phyloP scores from a whole-genome alignment of 2,329 filamentous ascomycete genomes.

The Pyrenochaeta sp. region DNA sequence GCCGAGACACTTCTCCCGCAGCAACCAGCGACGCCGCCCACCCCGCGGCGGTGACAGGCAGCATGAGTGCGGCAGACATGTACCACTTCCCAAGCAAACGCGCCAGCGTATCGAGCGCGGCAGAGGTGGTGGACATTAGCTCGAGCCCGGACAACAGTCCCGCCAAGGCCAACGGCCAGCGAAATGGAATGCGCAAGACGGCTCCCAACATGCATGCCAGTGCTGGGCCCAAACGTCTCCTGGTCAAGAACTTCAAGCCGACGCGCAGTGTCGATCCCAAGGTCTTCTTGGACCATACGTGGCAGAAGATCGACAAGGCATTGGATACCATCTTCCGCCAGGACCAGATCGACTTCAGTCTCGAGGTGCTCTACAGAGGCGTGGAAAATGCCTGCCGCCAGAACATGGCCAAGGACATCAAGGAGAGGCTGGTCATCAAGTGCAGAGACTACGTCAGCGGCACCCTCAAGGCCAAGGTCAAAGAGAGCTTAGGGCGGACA shows the following conservation, averaged over 20 bases:
- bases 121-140: constrained; percentile 37
- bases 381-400: constrained; percentile 91
- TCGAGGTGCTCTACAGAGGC: constrained; percentile 87
- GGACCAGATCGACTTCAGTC: constrained; percentile 67
- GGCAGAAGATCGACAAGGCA: constrained; percentile 76
- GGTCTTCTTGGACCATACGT: constrained; percentile 79
- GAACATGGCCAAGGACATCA: constrained; percentile 73
- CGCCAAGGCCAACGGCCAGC: constrained; percentile 49
- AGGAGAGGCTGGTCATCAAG: constrained; percentile 68
- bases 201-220: constrained; percentile 72
- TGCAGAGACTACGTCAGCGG: constrained; percentile 70
- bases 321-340: constrained; percentile 76
- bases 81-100: constrained; percentile 46
- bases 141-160: constrained; percentile 51
- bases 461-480: constrained; percentile 65
- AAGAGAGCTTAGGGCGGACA: constrained; percentile 62
- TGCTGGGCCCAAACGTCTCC: constrained; percentile 77
- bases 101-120: constrained; percentile 15
- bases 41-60: constrained; percentile 14
- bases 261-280: constrained; percentile 71
- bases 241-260: constrained; percentile 89
- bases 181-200: constrained; percentile 47
- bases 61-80: constrained; percentile 44
- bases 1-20: constrained; percentile 33
- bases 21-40: constrained; percentile 15